These are phyloP conservation scores for Albugo laibachii DNA, from an alignment of 352 stramenopile genomes.

Conservation along the genomic window DNA sequence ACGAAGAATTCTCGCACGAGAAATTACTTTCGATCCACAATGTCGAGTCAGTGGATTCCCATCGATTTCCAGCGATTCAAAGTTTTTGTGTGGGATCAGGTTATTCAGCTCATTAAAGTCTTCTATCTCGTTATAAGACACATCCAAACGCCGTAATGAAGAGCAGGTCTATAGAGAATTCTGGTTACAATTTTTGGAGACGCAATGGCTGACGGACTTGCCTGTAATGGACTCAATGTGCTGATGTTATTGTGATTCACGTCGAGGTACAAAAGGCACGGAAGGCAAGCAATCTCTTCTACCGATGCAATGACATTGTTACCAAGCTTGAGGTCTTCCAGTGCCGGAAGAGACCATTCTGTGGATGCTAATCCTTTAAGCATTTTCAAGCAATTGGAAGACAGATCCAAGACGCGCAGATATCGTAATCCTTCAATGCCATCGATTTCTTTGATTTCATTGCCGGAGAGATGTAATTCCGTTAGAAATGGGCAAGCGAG, in stretches of 20 bases:
- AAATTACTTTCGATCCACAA: slow-evolving; percentile 21
- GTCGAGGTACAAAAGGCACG: slow-evolving; percentile 29
- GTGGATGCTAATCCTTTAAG: slow-evolving; percentile 15
- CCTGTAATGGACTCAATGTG: slow-evolving; percentile 18
- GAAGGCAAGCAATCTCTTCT: slow-evolving; percentile 19
- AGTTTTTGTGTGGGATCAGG: slow-evolving; percentile 19
- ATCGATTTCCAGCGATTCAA: slow-evolving; percentile 21
- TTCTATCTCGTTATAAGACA: slow-evolving; percentile 22
- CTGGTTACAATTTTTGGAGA: neutral
- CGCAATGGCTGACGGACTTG: slow-evolving; percentile 8
- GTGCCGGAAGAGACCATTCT: slow-evolving; percentile 1
- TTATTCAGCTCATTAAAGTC: slow-evolving; percentile 45
- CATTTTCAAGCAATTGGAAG: slow-evolving; percentile 31
- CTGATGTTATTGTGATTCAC: slow-evolving; percentile 32
- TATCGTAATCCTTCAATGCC: slow-evolving; percentile 32
- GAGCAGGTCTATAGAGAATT: slow-evolving; percentile 19
- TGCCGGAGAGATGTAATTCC: slow-evolving; percentile 38
- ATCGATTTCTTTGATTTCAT: slow-evolving; percentile 25
- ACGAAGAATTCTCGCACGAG: slow-evolving; percentile 35
- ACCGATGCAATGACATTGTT: slow-evolving; percentile 34
- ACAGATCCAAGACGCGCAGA: slow-evolving; percentile 43
- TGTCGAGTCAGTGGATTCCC: slow-evolving; percentile 20
- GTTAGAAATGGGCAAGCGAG: slow-evolving; percentile 34
- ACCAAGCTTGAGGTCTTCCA: slow-evolving; percentile 27
- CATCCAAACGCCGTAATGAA: slow-evolving; percentile 28